Conservation (phyloP, 176 grass and related monocot genomes). For the Leersia perrieri region DNA sequence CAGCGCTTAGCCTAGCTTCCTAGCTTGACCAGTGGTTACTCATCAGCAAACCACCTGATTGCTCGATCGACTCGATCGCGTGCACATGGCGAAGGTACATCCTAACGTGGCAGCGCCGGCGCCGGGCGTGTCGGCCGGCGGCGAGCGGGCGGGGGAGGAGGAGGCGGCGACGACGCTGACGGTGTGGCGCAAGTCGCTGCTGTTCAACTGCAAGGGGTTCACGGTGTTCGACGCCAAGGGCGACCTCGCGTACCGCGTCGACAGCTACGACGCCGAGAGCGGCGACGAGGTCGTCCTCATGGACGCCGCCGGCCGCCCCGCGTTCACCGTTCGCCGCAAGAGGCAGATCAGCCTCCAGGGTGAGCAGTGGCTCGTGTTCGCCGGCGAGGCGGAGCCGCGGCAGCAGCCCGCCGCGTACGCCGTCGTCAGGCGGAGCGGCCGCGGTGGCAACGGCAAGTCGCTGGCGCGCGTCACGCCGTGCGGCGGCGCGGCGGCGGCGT, state of each 20-base stretch:
- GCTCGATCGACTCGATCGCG: not conserved
- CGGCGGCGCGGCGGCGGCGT: not conserved
- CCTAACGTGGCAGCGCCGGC: conserved; percentile 35
- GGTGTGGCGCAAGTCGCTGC: conserved; percentile 93
- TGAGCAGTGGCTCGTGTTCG: conserved; percentile 66
- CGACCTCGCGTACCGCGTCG: conserved; percentile 77
- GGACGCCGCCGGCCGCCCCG: conserved; percentile 56
- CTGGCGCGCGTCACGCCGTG: conserved; percentile 44
- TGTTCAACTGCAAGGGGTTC: conserved; percentile 94
- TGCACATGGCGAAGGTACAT: conserved; percentile 58
- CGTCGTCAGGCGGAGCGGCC: conserved; percentile 48
- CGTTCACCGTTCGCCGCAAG: conserved; percentile 78
- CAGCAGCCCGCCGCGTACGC: conserved; percentile 32
- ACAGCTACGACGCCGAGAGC: conserved; percentile 69
- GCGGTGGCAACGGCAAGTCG: conserved; percentile 26
- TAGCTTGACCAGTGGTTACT: conserved; percentile 5
- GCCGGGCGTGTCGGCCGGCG: not conserved
- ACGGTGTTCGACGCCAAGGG: conserved; percentile 82
- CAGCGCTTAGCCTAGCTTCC: conserved; percentile 5
- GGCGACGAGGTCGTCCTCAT: conserved; percentile 69
- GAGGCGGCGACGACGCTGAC: conserved; percentile 52
- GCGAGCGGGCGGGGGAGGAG: conserved; percentile 8
- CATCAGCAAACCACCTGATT: conserved; percentile 1
- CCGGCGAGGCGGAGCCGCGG: conserved; percentile 44
- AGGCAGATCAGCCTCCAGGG: conserved; percentile 57